Evolutionary conservation across 1,139 yeast species (phyloP).

Genomic region (Saccharomyces hybrid): DNA sequence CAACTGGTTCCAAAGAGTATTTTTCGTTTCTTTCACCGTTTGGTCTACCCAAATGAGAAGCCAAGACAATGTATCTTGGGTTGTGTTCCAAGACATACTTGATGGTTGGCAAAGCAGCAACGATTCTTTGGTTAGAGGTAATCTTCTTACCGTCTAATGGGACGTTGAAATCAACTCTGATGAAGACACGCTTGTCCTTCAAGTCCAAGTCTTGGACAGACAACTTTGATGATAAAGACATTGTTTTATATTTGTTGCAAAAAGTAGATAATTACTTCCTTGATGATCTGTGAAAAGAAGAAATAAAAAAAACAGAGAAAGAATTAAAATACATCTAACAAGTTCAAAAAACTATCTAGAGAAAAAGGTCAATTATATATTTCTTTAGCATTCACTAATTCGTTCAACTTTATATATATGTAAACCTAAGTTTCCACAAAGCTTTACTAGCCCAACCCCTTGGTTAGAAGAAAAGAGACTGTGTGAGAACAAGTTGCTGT

Average conservation of each 20-base stretch:
- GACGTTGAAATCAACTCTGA: slow-evolving; percentile 96
- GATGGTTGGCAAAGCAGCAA: slow-evolving; percentile 96
- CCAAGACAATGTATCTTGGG: slow-evolving; percentile 83
- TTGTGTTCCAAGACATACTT: slow-evolving; percentile 82
- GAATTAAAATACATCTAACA: background rate
- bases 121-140: slow-evolving; percentile 98
- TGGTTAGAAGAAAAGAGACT: background rate
- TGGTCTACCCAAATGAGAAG: slow-evolving; percentile 97
- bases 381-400: background rate
- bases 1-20: slow-evolving; percentile 88
- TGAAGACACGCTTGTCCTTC: slow-evolving; percentile 85
- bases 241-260: slow-evolving; percentile 24
- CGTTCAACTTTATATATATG: background rate
- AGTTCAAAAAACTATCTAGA: background rate
- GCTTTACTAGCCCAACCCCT: background rate
- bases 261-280: background rate
- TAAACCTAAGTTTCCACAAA: background rate
- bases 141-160: slow-evolving; percentile 92
- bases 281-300: background rate
- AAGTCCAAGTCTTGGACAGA: slow-evolving; percentile 85
- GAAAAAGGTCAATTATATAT: background rate
- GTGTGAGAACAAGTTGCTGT: background rate
- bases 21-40: slow-evolving; percentile 79
- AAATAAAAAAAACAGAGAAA: background rate
- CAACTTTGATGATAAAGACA: slow-evolving; percentile 89